Evolutionary conservation across 371 early-diverging fungal genomes (phyloP), one percentile per base, ranked within the genome.

Genomic region (Haplosporangium sp.): DNA sequence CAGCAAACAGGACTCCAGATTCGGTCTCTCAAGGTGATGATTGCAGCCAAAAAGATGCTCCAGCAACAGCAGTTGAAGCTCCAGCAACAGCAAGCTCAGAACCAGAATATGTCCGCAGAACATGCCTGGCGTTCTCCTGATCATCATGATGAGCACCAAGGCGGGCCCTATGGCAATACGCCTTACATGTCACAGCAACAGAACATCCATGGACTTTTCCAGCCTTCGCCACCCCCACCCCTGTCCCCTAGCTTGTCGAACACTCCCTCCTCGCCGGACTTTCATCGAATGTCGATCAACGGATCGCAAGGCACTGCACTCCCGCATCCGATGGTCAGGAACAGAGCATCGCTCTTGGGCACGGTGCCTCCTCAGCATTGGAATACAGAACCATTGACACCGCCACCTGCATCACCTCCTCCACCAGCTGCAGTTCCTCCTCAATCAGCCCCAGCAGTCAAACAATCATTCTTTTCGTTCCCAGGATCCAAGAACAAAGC

Each of bases 21-120:
- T n/a, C 85, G 91, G 21, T 87, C 89, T 0, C 69, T 91, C 20
- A 82, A 88, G 29, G 87, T 90, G 16, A 89, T 91, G 89, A 83
- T 89, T 48, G 73, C 79, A 50, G 85, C 89, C 40, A 87, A 86
- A 55, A 89, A 87, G 65, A 86, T 86, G 83, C 74, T 87, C 37
- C 86, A 85, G 55, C 87, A 87, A 41, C 87, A 88, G 40, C 86
- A 86, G 16, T 82, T 80, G 16, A 80, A 82, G 54, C 81, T 83
- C 13, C 86, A 83, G 50, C 83, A 82, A 29, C 68, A 70, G 55
- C 79, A 72, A 47, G 63, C 69, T 6, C 73, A 72, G n/a, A 72
- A 64, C 37, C 79, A 77, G 46, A 72, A 64, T 23, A 77, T 77
- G 18, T 68, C 69, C 1, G 72, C 79, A 36, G 82, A 82, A 40